phyloP scores from a whole-genome alignment of 495 filamentous ascomycete genomes.

The Saxophila tyrrhenica region DNA sequence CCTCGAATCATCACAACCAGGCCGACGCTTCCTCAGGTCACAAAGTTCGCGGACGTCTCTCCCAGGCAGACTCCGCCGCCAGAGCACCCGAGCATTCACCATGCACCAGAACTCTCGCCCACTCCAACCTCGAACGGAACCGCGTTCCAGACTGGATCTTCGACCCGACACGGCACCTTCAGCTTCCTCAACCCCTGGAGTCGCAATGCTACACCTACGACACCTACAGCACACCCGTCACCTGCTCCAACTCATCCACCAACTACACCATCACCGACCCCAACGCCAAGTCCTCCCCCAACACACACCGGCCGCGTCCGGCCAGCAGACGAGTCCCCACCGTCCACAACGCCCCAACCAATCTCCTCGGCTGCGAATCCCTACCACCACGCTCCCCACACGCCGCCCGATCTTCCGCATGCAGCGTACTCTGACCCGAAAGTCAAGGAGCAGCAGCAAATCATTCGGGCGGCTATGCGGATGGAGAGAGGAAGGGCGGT shows the following conservation, averaged over 20 bases:
- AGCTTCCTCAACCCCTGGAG: not conserved
- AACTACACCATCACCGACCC: not conserved
- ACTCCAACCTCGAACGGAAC: not conserved
- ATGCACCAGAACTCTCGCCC: not conserved
- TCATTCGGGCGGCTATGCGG: conserved; percentile 2
- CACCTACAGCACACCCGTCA: not conserved
- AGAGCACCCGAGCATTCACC: not conserved
- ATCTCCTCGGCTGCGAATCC: not conserved
- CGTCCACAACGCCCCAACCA: not conserved
- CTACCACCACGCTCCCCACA: conserved; percentile 6
- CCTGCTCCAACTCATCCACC: not conserved
- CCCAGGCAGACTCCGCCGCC: not conserved
- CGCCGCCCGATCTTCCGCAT: not conserved
- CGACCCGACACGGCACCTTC: not conserved
- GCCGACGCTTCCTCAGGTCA: not conserved
- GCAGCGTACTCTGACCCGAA: not conserved
- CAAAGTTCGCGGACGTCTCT: not conserved
- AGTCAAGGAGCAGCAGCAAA: conserved; percentile 1
- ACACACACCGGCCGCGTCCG: not conserved
- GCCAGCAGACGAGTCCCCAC: not conserved
- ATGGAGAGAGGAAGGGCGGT: not conserved
- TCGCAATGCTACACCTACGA: not conserved
- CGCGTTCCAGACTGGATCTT: not conserved
- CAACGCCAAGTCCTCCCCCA: not conserved
- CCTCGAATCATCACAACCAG: not conserved